These are phyloP conservation scores for Xanthoparmelia taractica DNA, from an alignment of 495 filamentous ascomycete genomes.

Conservation along the genomic window DNA sequence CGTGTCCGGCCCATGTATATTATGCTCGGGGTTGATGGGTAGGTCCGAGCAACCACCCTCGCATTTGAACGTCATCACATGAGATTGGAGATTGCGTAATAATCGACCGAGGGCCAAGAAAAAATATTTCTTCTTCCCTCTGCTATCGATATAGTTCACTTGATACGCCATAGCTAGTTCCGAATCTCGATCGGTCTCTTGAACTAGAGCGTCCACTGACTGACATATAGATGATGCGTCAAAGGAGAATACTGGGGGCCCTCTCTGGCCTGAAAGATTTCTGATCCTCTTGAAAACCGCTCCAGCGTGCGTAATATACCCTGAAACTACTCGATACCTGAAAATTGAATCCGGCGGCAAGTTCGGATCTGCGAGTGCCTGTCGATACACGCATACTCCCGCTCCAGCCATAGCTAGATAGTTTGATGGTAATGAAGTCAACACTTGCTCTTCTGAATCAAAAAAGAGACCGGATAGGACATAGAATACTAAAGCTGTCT, in stretches of 20 bases:
- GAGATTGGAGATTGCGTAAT: not conserved
- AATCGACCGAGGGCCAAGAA: not conserved
- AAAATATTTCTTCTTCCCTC: not conserved
- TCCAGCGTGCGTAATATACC: conserved; percentile 1
- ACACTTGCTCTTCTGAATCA: not conserved
- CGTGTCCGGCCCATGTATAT: not conserved
- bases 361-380: not conserved
- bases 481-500: conserved; percentile 5
- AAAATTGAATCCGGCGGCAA: conserved; percentile 5
- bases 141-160: not conserved
- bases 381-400: conserved; percentile 10
- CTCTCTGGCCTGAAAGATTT: not conserved
- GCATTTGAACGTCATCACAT: not conserved
- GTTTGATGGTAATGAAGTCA: not conserved
- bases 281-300: not conserved
- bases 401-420: conserved; percentile 3
- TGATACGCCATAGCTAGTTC: conserved; percentile 8
- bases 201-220: conserved; percentile 1
- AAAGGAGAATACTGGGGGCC: not conserved
- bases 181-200: conserved; percentile 7
- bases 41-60: not conserved
- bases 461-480: conserved; percentile 3
- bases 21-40: not conserved
- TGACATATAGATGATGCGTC: not conserved
- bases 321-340: conserved; percentile 1